Evolutionary conservation across 2,329 filamentous ascomycete genomes (phyloP).

Genomic region (Penicillium sp.): DNA sequence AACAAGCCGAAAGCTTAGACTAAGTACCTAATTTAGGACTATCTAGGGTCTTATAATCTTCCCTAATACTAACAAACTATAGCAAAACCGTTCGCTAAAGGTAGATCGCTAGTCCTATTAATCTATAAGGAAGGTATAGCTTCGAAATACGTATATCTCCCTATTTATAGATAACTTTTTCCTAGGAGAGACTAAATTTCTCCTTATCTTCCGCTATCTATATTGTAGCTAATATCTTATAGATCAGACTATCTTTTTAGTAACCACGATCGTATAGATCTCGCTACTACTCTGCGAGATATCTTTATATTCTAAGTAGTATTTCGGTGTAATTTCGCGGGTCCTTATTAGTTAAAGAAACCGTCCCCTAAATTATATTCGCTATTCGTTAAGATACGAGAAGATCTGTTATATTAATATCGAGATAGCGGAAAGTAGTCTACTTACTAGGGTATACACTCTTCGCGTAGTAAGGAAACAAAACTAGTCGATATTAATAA

Average conservation of each 20-base stretch:
- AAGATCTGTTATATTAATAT: neutral
- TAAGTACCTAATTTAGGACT: neutral
- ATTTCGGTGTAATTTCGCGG: neutral
- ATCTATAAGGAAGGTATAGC: neutral
- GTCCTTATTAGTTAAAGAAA: constrained; percentile 1
- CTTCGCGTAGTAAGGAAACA: neutral
- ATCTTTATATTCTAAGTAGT: neutral
- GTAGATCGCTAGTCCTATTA: neutral
- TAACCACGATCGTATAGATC: no score
- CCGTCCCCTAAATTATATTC: neutral
- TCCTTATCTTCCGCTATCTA: neutral
- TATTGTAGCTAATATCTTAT: neutral
- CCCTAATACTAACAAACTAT: neutral
- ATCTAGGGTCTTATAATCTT: neutral
- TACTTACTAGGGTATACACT: neutral
- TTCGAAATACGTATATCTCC: neutral
- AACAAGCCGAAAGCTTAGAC: neutral
- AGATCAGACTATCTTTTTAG: no score
- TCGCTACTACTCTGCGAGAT: no score
- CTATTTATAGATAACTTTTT: neutral
- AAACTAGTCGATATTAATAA: constrained; percentile 1
- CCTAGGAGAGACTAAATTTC: neutral
- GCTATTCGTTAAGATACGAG: neutral
- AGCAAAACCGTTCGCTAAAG: neutral
- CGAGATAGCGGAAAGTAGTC: neutral